Evolutionary conservation across 1,284 basidiomycete species (phyloP).

Genomic region (Vanrija sp.): DNA sequence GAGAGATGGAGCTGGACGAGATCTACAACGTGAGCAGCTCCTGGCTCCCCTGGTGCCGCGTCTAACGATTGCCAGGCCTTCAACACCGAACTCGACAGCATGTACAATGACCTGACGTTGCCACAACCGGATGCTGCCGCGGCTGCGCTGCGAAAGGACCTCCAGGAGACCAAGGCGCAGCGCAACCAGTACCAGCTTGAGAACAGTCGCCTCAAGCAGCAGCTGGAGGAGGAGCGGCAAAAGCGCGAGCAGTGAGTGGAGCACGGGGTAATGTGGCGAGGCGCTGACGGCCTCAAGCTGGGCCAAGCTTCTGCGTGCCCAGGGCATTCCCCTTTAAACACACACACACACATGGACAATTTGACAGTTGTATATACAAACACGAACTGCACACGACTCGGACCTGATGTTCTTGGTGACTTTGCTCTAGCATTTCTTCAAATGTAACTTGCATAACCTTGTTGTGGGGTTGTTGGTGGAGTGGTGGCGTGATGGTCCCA

Average conservation of each 20-base stretch:
- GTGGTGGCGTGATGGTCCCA: no score
- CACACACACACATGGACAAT: neutral
- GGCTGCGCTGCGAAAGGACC: constrained; percentile 65
- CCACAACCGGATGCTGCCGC: constrained; percentile 70
- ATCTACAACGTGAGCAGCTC: constrained; percentile 70
- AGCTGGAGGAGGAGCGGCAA: constrained; percentile 64
- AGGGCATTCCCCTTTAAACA: constrained; percentile 53
- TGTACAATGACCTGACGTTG: constrained; percentile 75
- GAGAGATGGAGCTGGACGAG: constrained; percentile 79
- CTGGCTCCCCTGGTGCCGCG: constrained; percentile 15
- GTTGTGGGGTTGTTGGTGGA: no score
- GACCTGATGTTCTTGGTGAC: no score
- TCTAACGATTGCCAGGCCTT: constrained; percentile 60
- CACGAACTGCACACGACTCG: neutral
- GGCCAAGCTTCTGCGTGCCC: constrained; percentile 60
- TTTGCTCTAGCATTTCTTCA: no score
- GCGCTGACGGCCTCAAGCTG: constrained; percentile 53
- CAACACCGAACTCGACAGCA: constrained; percentile 82
- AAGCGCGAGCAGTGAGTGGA: constrained; percentile 72
- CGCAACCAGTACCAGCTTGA: constrained; percentile 67
- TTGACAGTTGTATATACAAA: neutral
- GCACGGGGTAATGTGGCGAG: neutral
- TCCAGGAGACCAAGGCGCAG: constrained; percentile 67
- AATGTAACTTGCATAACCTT: no score
- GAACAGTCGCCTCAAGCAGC: constrained; percentile 71